A percentile compares a stretch with the other conserved stretches of the same genome.
Evolutionary conservation across 1,284 basidiomycete genomes (phyloP).

Genomic region (Meira miltonrushii): DNA sequence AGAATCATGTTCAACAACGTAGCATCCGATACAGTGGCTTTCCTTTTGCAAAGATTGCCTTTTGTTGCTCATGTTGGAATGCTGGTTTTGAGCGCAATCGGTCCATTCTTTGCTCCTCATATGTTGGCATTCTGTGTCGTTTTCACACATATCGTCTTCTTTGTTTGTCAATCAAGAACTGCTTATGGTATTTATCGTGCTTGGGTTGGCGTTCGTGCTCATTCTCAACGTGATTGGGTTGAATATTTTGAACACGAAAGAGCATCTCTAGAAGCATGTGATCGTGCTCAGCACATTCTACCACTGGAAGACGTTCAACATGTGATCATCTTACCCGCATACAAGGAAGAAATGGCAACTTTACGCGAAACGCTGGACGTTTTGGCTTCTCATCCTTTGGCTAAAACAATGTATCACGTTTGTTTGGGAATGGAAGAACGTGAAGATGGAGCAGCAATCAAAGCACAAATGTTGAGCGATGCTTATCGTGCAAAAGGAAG

Average conservation of each 20-base stretch:
- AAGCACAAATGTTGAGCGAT: slow-evolving; percentile 38
- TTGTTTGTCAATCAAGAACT: slow-evolving; percentile 33
- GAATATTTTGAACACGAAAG: slow-evolving; percentile 16
- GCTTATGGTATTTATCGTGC: slow-evolving; percentile 33
- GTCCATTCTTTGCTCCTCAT: slow-evolving; percentile 31
- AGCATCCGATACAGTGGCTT: slow-evolving; percentile 8
- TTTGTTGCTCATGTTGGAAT: slow-evolving; percentile 38
- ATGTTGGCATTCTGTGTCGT: slow-evolving; percentile 28
- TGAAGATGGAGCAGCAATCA: slow-evolving; percentile 38
- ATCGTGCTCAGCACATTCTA: slow-evolving; percentile 14
- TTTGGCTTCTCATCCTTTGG: slow-evolving; percentile 47
- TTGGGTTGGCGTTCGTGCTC: slow-evolving; percentile 31
- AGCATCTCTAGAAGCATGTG: slow-evolving; percentile 9
- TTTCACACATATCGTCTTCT: slow-evolving; percentile 33
- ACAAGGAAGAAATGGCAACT: slow-evolving; percentile 45
- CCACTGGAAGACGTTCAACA: slow-evolving; percentile 40
- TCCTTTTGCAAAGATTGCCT: slow-evolving; percentile 41
- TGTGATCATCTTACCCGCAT: slow-evolving; percentile 48
- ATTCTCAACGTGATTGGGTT: slow-evolving; percentile 38
- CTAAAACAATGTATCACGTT: slow-evolving; percentile 41
- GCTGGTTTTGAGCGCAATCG: slow-evolving; percentile 18
- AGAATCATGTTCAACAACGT: no score
- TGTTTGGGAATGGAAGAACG: slow-evolving; percentile 50
- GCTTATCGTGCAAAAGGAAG: slow-evolving; percentile 24
- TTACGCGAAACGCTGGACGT: slow-evolving; percentile 42